Conservation (phyloP, 2,329 filamentous ascomycete species). For the Claviceps cyperi region DNA sequence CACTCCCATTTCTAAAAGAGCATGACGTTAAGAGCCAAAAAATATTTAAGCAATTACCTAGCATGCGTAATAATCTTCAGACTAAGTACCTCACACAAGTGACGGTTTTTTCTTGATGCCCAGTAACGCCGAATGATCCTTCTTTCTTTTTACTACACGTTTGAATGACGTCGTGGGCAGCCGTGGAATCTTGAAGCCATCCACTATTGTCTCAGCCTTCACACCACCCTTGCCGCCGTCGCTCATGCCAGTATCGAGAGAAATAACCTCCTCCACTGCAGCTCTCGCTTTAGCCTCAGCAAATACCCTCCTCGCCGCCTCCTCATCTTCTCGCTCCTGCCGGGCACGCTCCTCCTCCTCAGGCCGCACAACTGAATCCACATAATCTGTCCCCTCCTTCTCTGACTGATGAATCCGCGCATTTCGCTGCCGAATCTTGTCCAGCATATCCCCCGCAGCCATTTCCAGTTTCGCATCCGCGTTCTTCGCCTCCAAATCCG, state of each 20-base stretch:
- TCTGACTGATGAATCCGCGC: conserved; percentile 68
- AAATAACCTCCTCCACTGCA: conserved; percentile 31
- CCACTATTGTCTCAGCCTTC: conserved; percentile 13
- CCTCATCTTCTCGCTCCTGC: conserved; percentile 69
- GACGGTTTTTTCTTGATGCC: conserved; percentile 78
- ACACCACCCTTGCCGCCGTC: not conserved
- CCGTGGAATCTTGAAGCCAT: conserved; percentile 6
- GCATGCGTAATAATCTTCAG: too few relatives aligned
- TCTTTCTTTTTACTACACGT: conserved; percentile 72
- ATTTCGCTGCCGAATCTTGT: conserved; percentile 87
- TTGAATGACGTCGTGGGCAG: conserved; percentile 47
- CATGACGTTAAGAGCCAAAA: too few relatives aligned
- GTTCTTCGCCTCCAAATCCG: conserved; percentile 86
- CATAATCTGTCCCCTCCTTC: conserved; percentile 49
- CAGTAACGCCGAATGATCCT: conserved; percentile 56
- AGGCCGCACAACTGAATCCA: conserved; percentile 36
- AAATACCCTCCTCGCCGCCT: conserved; percentile 69
- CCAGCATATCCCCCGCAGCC: conserved; percentile 87
- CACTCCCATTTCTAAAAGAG: not conserved
- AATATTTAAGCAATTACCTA: too few relatives aligned
- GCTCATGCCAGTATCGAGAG: not conserved
- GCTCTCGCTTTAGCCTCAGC: conserved; percentile 42
- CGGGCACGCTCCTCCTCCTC: conserved; percentile 46
- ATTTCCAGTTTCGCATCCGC: conserved; percentile 88
- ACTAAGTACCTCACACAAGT: conserved; percentile 26